Base-by-base conservation (phyloP, 148 eudicot species). In the Diospyros kaki region DNA sequence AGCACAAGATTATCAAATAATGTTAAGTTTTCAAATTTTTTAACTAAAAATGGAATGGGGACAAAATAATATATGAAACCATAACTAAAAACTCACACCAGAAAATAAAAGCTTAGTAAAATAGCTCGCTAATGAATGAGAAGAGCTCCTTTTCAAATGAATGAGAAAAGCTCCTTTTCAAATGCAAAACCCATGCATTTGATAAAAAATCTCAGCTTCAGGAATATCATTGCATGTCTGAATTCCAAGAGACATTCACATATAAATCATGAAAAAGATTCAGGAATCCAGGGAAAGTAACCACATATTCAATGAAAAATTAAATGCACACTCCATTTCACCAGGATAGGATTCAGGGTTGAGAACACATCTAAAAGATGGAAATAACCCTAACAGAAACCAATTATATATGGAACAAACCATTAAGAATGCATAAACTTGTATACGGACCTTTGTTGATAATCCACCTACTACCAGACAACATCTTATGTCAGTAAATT, bases 401-500 rank as follows among this genome's bases (percentile, higher is more conserved):
- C 8, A 69, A 11, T 54, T 42, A 62, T 69, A 70, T 12, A 77
- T 60, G 9, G 6, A 64, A 28, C 48, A 48, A 58, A 39, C 17
- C 52, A 38, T 56, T 4, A 18, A 67, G 39, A n/a, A 40, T 43
- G 28, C 58, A 28, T 8, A 73, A 64, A 38, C 65, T 68, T 38
- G 58, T n/a, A 11, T 65, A 66, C 87, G n/a, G 66, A 95, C 98
- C 98, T 95, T 92, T 48, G 82, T 71, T 54, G 97, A 88, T 55
- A 90, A 81, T 38, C 98, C 98, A 70, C 97, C 97, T 75, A 92
- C 85, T 46, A 92, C 83, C 81, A 89, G 67, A 74, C 98, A 94
- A 80, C 98, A 87, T 87, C 94, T 92, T 76, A 92, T 86, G 80
- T 92, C 97, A 38, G 89, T 85, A 85, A 89, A 92, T 74, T 94